Evolutionary conservation across 2,329 filamentous ascomycete species (phyloP).

Genomic region (Massarina eburnea): DNA sequence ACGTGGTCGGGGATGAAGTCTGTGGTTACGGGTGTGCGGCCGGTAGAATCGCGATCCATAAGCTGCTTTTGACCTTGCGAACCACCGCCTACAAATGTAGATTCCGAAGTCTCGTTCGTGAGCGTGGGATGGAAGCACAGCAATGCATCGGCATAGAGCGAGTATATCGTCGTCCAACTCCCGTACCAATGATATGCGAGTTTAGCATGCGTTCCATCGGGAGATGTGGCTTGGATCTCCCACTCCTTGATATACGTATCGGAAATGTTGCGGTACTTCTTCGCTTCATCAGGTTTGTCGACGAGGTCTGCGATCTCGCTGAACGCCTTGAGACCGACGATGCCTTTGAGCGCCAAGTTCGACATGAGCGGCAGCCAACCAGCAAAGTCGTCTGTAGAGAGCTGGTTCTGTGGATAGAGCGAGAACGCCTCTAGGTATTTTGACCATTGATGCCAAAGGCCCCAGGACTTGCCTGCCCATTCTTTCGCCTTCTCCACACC

Average conservation of each 20-base stretch:
- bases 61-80: constrained; percentile 20
- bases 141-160: constrained; percentile 77
- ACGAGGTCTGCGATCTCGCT: constrained; percentile 66
- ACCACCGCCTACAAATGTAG: background rate
- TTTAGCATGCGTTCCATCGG: constrained; percentile 70
- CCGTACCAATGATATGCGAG: constrained; percentile 79
- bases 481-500: constrained; percentile 60
- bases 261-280: constrained; percentile 64
- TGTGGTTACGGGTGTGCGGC: constrained; percentile 33
- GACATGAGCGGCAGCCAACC: constrained; percentile 77
- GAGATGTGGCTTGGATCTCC: constrained; percentile 70
- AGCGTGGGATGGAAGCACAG: constrained; percentile 74
- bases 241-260: constrained; percentile 71
- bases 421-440: constrained; percentile 74
- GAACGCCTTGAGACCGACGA: constrained; percentile 80
- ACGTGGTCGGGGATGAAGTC: constrained; percentile 73
- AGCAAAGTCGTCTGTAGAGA: constrained; percentile 84
- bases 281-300: constrained; percentile 58
- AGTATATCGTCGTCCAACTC: constrained; percentile 84
- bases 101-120: constrained; percentile 33
- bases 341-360: constrained; percentile 80
- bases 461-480: constrained; percentile 71
- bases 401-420: constrained; percentile 72
- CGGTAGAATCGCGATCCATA: constrained; percentile 14
- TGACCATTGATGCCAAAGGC: constrained; percentile 76